These are phyloP conservation scores for Metschnikowia similis DNA, from an alignment of 805 yeast genomes.

Conservation along the genomic window DNA sequence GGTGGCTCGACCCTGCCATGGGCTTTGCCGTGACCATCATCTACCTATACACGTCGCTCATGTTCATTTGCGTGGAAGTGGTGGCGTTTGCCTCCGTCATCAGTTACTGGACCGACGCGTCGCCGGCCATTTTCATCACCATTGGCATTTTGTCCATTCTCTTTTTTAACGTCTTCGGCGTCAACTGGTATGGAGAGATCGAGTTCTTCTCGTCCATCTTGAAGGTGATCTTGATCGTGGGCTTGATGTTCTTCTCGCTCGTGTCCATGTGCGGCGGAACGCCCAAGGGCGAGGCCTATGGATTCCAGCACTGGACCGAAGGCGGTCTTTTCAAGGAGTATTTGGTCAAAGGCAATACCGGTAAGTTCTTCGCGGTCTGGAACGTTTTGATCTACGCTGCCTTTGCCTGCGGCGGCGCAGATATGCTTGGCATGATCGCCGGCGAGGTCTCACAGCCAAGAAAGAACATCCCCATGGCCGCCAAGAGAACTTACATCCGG, in stretches of 20 bases:
- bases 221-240: slow-evolving; percentile 27
- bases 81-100: slow-evolving; percentile 30
- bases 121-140: slow-evolving; percentile 31
- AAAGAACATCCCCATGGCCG: slow-evolving; percentile 30
- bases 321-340: slow-evolving; percentile 30
- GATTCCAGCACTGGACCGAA: slow-evolving; percentile 32
- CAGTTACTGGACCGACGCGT: slow-evolving; percentile 28
- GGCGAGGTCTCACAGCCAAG: slow-evolving; percentile 44
- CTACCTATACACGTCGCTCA: slow-evolving; percentile 30
- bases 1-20: slow-evolving; percentile 35
- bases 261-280: slow-evolving; percentile 38
- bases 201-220: slow-evolving; percentile 21
- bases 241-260: slow-evolving; percentile 35
- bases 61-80: slow-evolving; percentile 32
- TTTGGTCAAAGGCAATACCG: slow-evolving; percentile 46
- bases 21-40: slow-evolving; percentile 32
- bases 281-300: slow-evolving; percentile 31
- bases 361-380: slow-evolving; percentile 62
- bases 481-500: slow-evolving; percentile 31
- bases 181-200: slow-evolving; percentile 20
- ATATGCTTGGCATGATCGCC: slow-evolving; percentile 28
- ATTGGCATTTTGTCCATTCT: slow-evolving; percentile 24
- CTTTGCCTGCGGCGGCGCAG: slow-evolving; percentile 56
- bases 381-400: slow-evolving; percentile 61
- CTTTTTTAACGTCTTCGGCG: slow-evolving; percentile 26